These are phyloP conservation scores for Alnus rubra DNA, from an alignment of 306 rosid genomes.

Conservation along the genomic window DNA sequence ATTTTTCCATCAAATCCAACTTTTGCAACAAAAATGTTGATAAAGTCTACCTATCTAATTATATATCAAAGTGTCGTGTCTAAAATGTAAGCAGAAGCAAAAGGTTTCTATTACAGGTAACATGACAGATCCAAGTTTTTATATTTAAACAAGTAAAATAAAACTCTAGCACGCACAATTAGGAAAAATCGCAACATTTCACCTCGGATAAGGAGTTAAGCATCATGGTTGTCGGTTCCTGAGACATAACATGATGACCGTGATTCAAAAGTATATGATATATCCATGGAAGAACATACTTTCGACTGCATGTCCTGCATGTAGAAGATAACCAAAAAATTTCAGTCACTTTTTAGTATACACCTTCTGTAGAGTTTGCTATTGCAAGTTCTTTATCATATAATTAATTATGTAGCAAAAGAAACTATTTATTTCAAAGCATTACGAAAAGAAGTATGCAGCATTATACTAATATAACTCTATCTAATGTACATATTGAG, in stretches of 20 bases:
- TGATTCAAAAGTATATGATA: slow-evolving; percentile 68
- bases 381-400: not conserved
- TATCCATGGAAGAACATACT: slow-evolving; percentile 81
- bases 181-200: not conserved
- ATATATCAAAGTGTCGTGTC: not conserved
- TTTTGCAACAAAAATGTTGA: not conserved
- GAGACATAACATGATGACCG: slow-evolving; percentile 50
- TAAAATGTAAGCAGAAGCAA: not conserved
- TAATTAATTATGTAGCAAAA: not conserved
- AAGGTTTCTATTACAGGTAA: not conserved
- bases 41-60: not conserved
- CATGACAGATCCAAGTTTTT: not conserved
- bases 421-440: no score
- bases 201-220: slow-evolving; percentile 75
- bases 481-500: no score
- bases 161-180: slow-evolving; percentile 6
- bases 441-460: no score
- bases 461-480: no score
- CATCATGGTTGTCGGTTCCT: slow-evolving; percentile 41
- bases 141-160: slow-evolving; percentile 19
- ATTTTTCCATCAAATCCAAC: not conserved
- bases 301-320: slow-evolving; percentile 66
- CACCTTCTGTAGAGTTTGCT: not conserved
- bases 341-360: not conserved
- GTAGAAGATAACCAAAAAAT: slow-evolving; percentile 21